Evolutionary conservation across 1,139 yeast species (phyloP), one percentile per base, ranked within the genome.

Genomic region (Torulaspora globosa): DNA sequence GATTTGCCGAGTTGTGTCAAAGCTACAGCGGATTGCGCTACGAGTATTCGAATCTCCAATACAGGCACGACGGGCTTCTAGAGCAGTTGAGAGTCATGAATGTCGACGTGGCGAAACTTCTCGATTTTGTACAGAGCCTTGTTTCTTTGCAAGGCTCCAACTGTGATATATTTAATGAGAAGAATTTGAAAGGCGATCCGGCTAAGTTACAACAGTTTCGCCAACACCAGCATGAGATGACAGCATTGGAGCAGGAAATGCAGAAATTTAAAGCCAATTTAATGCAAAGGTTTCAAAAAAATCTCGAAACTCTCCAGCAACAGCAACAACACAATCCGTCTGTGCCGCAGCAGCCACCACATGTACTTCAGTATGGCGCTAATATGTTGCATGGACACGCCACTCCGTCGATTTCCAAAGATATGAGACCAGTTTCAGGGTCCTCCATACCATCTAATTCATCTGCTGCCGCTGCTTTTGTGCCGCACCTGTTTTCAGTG

Each of bases 71-170:
- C 28, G 55, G 69, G 8, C 69, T 77, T 5, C 64, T 67, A 27
- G 74, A 70, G 7, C 81, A 78, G 34, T 56, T 76, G 46, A 69
- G 72, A 35, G 68, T 69, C 41, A 70, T 73, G n/a, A 76, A 75
- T 52, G 55, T 69, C 42, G 84, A 79, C 54, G 68, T 77, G 61
- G 71, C 79, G 1, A 70, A 70, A 28, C 48, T 79, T 4, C 57
- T 79, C 31, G 84, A 79, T 39, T 58, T 74, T 39, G 55, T 78
- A 39, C 76, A 74, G 44, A 72, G 64, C 43, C 55, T 54, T 46
- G 52, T 47, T 14, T 26, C 46, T 3, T 29, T 47, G n/a, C 50
- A 47, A 28, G 39, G 28, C 23, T n/a, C 28, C 10, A 26, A 36
- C 16, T 30, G 41, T 12, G 44, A 39, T 12, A 5, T 37, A n/a